Percentiles rank a stretch among this genome's conserved stretches.
These are phyloP conservation scores for Arabidopsis hybrid DNA, from an alignment of 441 rosid species.

Conservation along the genomic window DNA sequence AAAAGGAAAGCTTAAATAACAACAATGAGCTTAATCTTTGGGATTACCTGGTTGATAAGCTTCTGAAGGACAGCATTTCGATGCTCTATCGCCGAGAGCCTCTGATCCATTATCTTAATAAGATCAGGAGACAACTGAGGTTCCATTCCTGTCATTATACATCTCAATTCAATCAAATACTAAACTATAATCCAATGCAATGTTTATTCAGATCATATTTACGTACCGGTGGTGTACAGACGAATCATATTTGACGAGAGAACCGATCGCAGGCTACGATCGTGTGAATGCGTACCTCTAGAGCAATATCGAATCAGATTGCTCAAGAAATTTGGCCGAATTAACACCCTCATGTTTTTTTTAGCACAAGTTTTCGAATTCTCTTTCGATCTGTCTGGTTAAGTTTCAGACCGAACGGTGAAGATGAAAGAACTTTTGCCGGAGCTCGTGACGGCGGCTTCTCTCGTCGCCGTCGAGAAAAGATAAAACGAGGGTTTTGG, in stretches of 20 bases:
- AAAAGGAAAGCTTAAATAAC: not conserved
- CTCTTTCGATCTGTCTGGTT: not conserved
- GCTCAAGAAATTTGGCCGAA: conserved; percentile 34
- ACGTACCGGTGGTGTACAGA: conserved; percentile 56
- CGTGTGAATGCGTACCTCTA: conserved; percentile 32
- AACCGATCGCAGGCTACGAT: conserved; percentile 24
- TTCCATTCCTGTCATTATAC: conserved; percentile 53
- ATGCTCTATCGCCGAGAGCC: conserved; percentile 71
- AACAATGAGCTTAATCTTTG: not conserved
- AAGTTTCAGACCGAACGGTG: not conserved
- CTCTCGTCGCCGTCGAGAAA: conserved; percentile 13
- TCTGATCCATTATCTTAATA: conserved; percentile 77
- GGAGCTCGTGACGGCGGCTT: conserved; percentile 38
- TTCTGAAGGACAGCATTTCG: conserved; percentile 64
- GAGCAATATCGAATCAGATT: conserved; percentile 43
- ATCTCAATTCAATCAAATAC: conserved; percentile 26
- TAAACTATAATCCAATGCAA: not conserved
- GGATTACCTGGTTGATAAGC: conserved; percentile 66
- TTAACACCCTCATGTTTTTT: conserved; percentile 36
- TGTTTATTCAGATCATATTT: not conserved
- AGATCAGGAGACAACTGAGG: conserved; percentile 70
- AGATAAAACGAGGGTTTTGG: conserved; percentile 19
- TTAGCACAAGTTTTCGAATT: not conserved
- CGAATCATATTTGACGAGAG: conserved; percentile 40
- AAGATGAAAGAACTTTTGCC: not conserved